Conservation (phyloP, 164 flowering plant genomes). For the Hamamelis virginiana region DNA sequence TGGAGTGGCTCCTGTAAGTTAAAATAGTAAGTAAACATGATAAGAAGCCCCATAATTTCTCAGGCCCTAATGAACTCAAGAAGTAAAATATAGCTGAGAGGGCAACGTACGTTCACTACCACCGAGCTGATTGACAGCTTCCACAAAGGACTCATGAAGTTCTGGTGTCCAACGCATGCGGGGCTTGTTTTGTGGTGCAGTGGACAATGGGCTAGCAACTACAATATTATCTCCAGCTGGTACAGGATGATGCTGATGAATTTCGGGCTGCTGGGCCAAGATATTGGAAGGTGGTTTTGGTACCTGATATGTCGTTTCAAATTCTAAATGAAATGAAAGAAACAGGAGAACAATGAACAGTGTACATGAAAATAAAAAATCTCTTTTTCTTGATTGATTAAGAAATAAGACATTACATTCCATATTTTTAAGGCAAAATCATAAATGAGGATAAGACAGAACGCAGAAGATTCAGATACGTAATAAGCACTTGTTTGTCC, state of each 20-base stretch:
- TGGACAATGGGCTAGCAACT: constrained; percentile 18
- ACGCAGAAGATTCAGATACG: too few relatives aligned
- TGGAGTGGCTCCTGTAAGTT: constrained; percentile 66
- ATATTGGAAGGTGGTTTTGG: constrained; percentile 16
- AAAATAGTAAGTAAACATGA: background rate
- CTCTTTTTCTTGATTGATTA: too few relatives aligned
- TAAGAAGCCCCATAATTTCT: background rate
- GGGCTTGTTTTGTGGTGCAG: constrained; percentile 28
- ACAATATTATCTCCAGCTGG: constrained; percentile 21
- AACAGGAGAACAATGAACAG: background rate
- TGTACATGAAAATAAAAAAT: background rate
- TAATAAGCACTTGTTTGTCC: too few relatives aligned
- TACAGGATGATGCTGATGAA: constrained; percentile 18
- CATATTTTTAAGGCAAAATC: too few relatives aligned
- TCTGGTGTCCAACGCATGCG: constrained; percentile 82
- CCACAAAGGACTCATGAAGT: constrained; percentile 73
- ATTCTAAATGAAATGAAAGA: background rate
- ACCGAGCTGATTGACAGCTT: constrained; percentile 65
- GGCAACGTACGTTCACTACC: constrained; percentile 60
- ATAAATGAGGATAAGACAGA: too few relatives aligned
- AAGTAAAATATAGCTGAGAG: background rate
- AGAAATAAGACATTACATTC: too few relatives aligned
- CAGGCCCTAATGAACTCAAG: background rate
- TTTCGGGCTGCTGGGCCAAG: constrained; percentile 17
- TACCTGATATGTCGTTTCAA: constrained; percentile 14